Evolutionary conservation across 2,329 filamentous ascomycete genomes (phyloP), one percentile per base, ranked within the genome.

Genomic region (Tolypocladium amazonense): DNA sequence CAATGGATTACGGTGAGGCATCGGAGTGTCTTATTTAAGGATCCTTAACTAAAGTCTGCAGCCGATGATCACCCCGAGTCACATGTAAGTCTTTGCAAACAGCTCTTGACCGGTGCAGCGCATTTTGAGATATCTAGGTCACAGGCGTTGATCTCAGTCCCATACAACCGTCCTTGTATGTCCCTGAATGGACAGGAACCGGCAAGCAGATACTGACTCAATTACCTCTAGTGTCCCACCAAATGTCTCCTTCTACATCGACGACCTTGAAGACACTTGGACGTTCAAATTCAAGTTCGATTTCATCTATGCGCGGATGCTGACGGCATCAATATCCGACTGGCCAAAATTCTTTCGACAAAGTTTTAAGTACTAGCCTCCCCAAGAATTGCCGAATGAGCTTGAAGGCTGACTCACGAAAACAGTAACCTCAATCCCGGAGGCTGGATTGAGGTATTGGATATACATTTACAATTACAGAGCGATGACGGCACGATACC

Each of bases 161-260:
- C 0, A 77, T 77, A 4, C 75, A 77, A 37, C 73, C 75, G 0
- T 59, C 58, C 0, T 73, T 73, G 71, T 74, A 62, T 25, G 69
- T 59, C 1, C 15, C 47, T 8, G 12, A 2, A 23, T 47, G 15
- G 3, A 20, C 14, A 30, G 7, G 5, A 3, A 4, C 15, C 2
- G 25, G 5, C 25, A 20, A 20, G 18, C 6, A 15, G 25, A 27
- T 18, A 8, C 25, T 52, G 18, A 52, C 25, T 20, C 12, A 30
- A 14, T 27, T 14, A 14, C 14, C 3, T 4, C 0, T 30, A 76
- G 75, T 65, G 76, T 80, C 3, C 79, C 80, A 2, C 72, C 77
- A 0, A 83, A 83, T 58, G 72, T 80, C 4, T 67, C 70, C 11
- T 83, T 82, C 63, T 75, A 77, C 37, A 68, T 79, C 52, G 76